Percentiles rank a stretch among this genome's conserved stretches.
Evolutionary conservation across 148 eudicot genomes (phyloP).

Genomic region (Silene latifolia): DNA sequence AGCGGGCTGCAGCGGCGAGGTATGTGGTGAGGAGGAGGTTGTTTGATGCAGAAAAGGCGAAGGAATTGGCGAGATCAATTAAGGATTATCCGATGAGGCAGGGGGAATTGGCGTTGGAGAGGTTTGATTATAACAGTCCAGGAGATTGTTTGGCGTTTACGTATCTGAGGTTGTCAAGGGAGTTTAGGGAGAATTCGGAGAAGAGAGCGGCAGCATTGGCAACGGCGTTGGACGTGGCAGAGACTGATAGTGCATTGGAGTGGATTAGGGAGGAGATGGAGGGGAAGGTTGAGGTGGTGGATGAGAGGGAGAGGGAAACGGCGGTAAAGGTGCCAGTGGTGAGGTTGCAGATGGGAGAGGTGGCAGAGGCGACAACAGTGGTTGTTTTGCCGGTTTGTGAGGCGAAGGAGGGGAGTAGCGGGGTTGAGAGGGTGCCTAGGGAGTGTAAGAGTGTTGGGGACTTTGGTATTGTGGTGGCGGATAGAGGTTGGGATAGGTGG

Average conservation of each 20-base stretch:
- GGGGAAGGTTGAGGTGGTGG: slow-evolving; percentile 26
- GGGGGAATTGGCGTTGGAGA: slow-evolving; percentile 54
- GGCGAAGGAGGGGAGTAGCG: slow-evolving; percentile 45
- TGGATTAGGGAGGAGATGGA: slow-evolving; percentile 44
- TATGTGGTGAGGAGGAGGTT: slow-evolving; percentile 37
- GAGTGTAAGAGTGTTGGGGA: slow-evolving; percentile 52
- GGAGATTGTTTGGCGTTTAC: slow-evolving; percentile 72
- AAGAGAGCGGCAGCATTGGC: slow-evolving; percentile 35
- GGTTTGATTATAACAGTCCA: slow-evolving; percentile 48
- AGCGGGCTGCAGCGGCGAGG: slow-evolving; percentile 49
- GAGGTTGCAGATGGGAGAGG: slow-evolving; percentile 68
- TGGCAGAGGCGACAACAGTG: slow-evolving; percentile 61
- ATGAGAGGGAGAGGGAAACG: slow-evolving; percentile 17
- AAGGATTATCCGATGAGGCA: slow-evolving; percentile 70
- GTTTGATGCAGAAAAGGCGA: slow-evolving; percentile 40
- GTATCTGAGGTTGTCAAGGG: slow-evolving; percentile 59
- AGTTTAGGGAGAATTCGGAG: slow-evolving; percentile 37
- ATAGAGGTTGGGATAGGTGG: slow-evolving; percentile 77
- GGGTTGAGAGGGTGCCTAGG: slow-evolving; percentile 54
- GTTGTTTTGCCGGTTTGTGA: slow-evolving; percentile 66
- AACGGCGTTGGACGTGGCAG: slow-evolving; percentile 49
- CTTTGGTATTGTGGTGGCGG: slow-evolving; percentile 60
- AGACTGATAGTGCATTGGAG: slow-evolving; percentile 46
- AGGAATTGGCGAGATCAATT: slow-evolving; percentile 60
- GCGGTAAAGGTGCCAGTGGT: slow-evolving; percentile 73